Base-by-base conservation (phyloP, 148 eudicot species). In the Cornus kousa region DNA sequence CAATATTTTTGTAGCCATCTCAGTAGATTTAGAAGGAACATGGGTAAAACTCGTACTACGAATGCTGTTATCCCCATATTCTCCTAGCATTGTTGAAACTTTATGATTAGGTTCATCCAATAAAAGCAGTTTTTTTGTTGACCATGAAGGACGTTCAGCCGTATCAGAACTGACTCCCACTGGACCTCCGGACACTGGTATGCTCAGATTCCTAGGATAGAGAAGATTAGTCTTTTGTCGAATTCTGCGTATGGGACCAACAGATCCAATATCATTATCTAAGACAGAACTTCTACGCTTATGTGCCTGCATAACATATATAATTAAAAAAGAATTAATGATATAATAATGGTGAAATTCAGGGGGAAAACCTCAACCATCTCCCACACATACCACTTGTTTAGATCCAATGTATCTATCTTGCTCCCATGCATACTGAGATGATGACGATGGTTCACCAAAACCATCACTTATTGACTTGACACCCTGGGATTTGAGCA, bases 211-310 rank as follows among this genome's bases (percentile, higher is more conserved):
- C 80, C 81, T 89, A 28, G 89, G 87, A 84, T 87, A 83, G 24
- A 88, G 78, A 70, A 94, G 94, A 89, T 91, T 94, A 24, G 91
- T 81, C 80, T 97, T 97, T 81, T 97, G 98, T 11, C 98, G 90
- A 74, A 89, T 93, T 82, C 97, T 90, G 39, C 99, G 89, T n/a
- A 97, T 89, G 53, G 97, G 94, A 64, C 98, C 98, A 74, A 81
- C 83, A 65, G 94, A 83, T 23, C 98, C 98, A 79, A 90, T 83
- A 84, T 91, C 95, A 84, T 85, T 91, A 72, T 97, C 98, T 31
- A 97, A 72, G 62, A 81, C 90, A 79, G n/a, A n/a, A 83, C 92
- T 88, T 84, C 97, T 85, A 48, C 97, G 95, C 78, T 96, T 96
- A 43, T 90, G 83, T 81, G 83, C 88, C 99, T 60, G 66, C 66